Evolutionary conservation across 192 early-diverging fungal species (phyloP), one percentile per base, ranked within the genome.

Genomic region (Paraglomus occultum): DNA sequence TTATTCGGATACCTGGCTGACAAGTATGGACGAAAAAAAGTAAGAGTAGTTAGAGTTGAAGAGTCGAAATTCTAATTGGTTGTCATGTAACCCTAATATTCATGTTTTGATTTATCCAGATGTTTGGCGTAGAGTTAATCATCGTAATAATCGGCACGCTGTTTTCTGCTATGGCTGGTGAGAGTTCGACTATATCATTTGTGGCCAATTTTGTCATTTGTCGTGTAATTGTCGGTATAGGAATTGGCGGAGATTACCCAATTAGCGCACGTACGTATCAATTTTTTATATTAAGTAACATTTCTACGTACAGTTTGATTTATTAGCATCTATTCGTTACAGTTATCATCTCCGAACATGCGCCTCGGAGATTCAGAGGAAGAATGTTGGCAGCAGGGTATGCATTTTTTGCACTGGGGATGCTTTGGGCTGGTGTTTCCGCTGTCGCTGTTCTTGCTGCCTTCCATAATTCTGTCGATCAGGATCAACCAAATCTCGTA

Each of bases 191-290:
- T 62, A 75, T 92, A 49, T 87, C 92, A 17, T 69, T 85, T 55
- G 77, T 78, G 60, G 85, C 83, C 57, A 78, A 81, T 67, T 82
- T 95, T 12, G 82, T 93, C 71, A 85, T 90, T 60, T 96, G 95
- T 94, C 92, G 96, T 60, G 83, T 95, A 51, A 75, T 98, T 68
- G 84, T 95, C 46, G 96, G 96, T 73, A 78, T 96, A 23, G 96
- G 96, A 64, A 92, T 98, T 64, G 96, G 96, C 71, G 94, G 94
- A 58, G 96, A 98, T 76, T 98, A 98, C 78, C 96, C 96, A 12
- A 79, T 98, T 40, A 95, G 92, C 4, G 31, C 31, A 3, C 31
- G 31, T 31, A 31, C 3, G 31, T 31, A 31, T 31, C 31, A 31
- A 2, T 31, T 31, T 3, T 31, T 31, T 31, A 31, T 31, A 31